Evolutionary conservation across 208 protist species (phyloP), one percentile per base, ranked within the genome.

Genomic region (Crithidia bombi): DNA sequence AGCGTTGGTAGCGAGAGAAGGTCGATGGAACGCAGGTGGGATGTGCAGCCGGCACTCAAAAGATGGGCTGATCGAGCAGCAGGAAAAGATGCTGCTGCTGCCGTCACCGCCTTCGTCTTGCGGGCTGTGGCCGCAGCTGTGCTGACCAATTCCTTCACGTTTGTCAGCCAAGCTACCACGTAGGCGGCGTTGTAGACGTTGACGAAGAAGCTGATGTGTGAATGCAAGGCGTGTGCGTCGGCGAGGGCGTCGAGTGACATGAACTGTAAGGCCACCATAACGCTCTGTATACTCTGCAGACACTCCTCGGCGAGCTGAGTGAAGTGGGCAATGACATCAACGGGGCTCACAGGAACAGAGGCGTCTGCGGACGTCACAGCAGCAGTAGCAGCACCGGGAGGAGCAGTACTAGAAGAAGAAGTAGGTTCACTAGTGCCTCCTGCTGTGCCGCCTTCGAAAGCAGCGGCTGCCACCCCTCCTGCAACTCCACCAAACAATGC

Each of bases 111-210:
- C 23, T 33, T 52, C 61, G 44, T 33, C 33, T 55, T 43, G 1
- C 30, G 43, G 1, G 61, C 25, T 26, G 64, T 52, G 2, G 58
- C 21, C 25, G 30, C 64, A 2, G 62, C 68, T n/a, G 28, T 25
- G 44, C 58, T 61, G n/a, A 62, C 33, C 25, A 73, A 33, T 38
- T 69, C 66, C 55, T 54, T 73, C 46, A 74, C 66, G 23, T 69
- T 68, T 32, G 66, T 59, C 49, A 91, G 54, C 85, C 89, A 94
- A 11, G 89, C 83, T 59, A 85, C 84, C 23, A 90, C 79, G 61
- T 91, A 94, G 21, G 88, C 62, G 35, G 77, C 75, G 66, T 94
- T 94, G 71, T 82, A 94, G 1, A 90, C 43, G 56, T 94, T 94
- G 6, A 83, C 65, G 35, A 73, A 59, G 36, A 69, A 89, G 41